Percentiles rank a stretch among this genome's conserved stretches.
These are phyloP conservation scores for Schwanniomyces occidentalis DNA, from an alignment of 805 yeast species.

Conservation along the genomic window DNA sequence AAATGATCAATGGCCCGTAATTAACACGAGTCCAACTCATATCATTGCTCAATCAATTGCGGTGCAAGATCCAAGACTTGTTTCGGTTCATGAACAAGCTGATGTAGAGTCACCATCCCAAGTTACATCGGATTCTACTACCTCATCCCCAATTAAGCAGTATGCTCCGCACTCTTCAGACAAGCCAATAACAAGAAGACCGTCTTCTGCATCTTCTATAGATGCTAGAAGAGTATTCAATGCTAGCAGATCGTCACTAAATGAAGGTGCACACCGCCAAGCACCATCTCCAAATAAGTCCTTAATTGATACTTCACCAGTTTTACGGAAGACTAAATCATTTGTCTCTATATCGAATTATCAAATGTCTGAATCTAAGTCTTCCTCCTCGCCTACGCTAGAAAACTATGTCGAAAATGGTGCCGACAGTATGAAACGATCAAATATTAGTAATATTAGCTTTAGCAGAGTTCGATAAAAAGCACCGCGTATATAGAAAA, in stretches of 20 bases:
- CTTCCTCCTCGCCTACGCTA: conserved; percentile 9
- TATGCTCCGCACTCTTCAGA: background rate
- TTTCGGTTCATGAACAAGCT: too few relatives aligned
- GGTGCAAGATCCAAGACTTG: too few relatives aligned
- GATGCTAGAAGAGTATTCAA: conserved; percentile 28
- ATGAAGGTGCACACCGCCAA: conserved; percentile 3
- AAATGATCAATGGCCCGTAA: conserved; percentile 1
- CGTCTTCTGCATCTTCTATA: conserved; percentile 23
- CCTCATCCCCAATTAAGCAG: background rate
- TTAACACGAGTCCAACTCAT: background rate
- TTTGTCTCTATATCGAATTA: conserved; percentile 8
- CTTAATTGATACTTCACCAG: conserved; percentile 6
- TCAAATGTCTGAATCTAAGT: background rate
- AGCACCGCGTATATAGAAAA: conserved; percentile 1
- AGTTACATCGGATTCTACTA: background rate
- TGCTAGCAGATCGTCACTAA: conserved; percentile 20
- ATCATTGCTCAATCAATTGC: too few relatives aligned
- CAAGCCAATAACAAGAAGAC: conserved; percentile 8
- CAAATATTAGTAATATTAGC: conserved; percentile 21
- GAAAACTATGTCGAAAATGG: conserved; percentile 5
- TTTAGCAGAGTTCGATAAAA: conserved; percentile 22
- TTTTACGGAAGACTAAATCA: conserved; percentile 20
- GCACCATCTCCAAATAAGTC: conserved; percentile 1
- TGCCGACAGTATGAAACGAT: conserved; percentile 12
- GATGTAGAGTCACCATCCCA: too few relatives aligned